Percentiles rank a stretch among this genome's conserved stretches.
Evolutionary conservation across 805 yeast species (phyloP).

Genomic region (Kodamaea restingae): DNA sequence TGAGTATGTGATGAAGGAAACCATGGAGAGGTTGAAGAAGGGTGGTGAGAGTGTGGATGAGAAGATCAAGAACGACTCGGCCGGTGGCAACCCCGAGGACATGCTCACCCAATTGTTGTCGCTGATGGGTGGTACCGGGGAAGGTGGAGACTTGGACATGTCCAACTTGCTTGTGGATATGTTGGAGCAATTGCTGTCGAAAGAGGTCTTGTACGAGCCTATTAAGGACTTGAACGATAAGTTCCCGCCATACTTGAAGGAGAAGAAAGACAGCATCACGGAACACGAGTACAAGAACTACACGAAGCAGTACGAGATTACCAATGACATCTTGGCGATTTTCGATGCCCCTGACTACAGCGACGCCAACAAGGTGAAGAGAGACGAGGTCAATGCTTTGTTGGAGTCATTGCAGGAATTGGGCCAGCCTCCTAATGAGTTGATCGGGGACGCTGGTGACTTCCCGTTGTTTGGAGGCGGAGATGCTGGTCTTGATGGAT

Average conservation of each 20-base stretch:
- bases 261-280: conserved; percentile 42
- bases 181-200: conserved; percentile 77
- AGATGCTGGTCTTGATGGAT: conserved; percentile 22
- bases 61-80: conserved; percentile 44
- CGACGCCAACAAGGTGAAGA: conserved; percentile 42
- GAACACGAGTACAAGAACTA: conserved; percentile 51
- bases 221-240: conserved; percentile 73
- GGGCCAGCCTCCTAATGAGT: conserved; percentile 78
- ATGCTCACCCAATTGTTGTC: conserved; percentile 61
- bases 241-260: conserved; percentile 66
- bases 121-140: conserved; percentile 39
- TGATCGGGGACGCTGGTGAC: conserved; percentile 55
- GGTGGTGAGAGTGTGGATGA: conserved; percentile 70
- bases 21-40: conserved; percentile 74
- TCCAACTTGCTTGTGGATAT: conserved; percentile 63
- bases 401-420: conserved; percentile 69
- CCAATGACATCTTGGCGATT: conserved; percentile 55
- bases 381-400: conserved; percentile 51
- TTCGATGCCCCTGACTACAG: conserved; percentile 65
- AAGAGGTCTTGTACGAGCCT: conserved; percentile 84
- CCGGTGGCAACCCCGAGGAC: conserved; percentile 41
- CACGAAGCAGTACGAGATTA: conserved; percentile 56
- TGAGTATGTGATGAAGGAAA: conserved; percentile 72
- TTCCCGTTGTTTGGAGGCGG: conserved; percentile 44
- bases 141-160: conserved; percentile 51